These are phyloP conservation scores for Exophiala viscosa DNA, from an alignment of 2,329 filamentous ascomycete species.

Conservation along the genomic window DNA sequence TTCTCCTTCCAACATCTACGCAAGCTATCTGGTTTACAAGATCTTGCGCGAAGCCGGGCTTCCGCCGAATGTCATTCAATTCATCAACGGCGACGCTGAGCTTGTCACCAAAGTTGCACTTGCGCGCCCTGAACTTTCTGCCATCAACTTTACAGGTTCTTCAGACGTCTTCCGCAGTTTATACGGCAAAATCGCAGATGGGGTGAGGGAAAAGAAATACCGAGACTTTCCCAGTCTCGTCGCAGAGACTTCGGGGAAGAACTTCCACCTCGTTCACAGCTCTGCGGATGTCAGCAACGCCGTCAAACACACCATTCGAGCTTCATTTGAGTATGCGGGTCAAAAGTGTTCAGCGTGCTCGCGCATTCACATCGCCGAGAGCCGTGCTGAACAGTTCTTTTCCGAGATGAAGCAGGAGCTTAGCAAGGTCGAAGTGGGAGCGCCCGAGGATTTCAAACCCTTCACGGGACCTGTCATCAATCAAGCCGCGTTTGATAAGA, in stretches of 20 bases:
- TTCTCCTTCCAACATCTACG: conserved; percentile 72
- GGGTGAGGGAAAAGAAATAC: conserved; percentile 73
- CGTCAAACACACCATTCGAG: conserved; percentile 71
- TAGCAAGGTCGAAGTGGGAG: conserved; percentile 62
- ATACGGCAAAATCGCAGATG: conserved; percentile 75
- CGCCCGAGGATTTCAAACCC: conserved; percentile 62
- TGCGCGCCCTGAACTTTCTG: conserved; percentile 69
- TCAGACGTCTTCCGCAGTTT: conserved; percentile 79
- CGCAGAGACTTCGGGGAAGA: conserved; percentile 81
- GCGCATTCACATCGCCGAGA: conserved; percentile 67
- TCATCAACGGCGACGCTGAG: conserved; percentile 76
- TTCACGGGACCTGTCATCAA: conserved; percentile 82
- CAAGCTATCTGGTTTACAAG: conserved; percentile 79
- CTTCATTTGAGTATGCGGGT: conserved; percentile 77
- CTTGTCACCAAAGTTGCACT: conserved; percentile 73
- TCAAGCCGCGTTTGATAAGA: conserved; percentile 69
- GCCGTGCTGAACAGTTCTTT: conserved; percentile 65
- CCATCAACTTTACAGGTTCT: conserved; percentile 83
- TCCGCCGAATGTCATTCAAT: conserved; percentile 79
- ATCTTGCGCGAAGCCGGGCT: conserved; percentile 85
- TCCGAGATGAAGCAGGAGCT: conserved; percentile 60
- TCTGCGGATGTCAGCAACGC: conserved; percentile 70
- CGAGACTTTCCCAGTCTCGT: conserved; percentile 74
- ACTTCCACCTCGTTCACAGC: conserved; percentile 73
- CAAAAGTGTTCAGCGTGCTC: conserved; percentile 81